A percentile compares a stretch with the other conserved stretches of the same genome.
phyloP scores from a whole-genome alignment of 805 yeast genomes.

The Wickerhamiella azymoides region DNA sequence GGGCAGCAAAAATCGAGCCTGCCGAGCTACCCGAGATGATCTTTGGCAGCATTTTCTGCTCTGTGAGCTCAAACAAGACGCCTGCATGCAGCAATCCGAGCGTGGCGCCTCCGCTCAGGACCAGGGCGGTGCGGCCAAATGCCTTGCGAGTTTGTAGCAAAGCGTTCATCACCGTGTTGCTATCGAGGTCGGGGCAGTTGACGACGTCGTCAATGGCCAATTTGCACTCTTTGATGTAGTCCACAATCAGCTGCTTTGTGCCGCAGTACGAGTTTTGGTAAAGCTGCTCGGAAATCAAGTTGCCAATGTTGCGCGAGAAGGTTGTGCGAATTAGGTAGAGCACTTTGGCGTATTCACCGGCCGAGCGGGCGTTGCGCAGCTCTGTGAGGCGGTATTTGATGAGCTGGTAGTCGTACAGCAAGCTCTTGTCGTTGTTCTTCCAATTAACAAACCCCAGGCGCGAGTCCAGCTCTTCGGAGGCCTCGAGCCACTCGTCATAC shows the following conservation, averaged over 20 bases:
- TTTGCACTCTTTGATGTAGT: slow-evolving; percentile 67
- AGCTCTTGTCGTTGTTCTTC: slow-evolving; percentile 48
- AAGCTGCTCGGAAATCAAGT: slow-evolving; percentile 67
- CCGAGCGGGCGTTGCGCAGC: slow-evolving; percentile 43
- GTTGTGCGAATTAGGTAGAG: slow-evolving; percentile 69
- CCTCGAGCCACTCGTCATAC: slow-evolving; percentile 51
- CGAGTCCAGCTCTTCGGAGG: slow-evolving; percentile 50
- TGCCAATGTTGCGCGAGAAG: slow-evolving; percentile 75
- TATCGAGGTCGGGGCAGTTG: slow-evolving; percentile 31
- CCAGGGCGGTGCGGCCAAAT: slow-evolving; percentile 86
- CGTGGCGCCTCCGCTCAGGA: slow-evolving; percentile 93
- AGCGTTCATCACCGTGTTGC: slow-evolving; percentile 57
- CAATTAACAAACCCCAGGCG: slow-evolving; percentile 52
- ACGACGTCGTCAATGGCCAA: slow-evolving; percentile 28
- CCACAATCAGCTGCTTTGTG: slow-evolving; percentile 71
- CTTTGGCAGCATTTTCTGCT: slow-evolving; percentile 63
- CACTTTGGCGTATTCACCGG: slow-evolving; percentile 44
- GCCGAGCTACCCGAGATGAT: slow-evolving; percentile 91
- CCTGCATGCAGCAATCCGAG: slow-evolving; percentile 91
- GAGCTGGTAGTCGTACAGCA: slow-evolving; percentile 59
- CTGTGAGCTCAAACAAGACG: slow-evolving; percentile 65
- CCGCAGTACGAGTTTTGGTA: slow-evolving; percentile 74
- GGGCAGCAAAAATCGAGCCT: slow-evolving; percentile 87
- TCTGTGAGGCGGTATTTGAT: slow-evolving; percentile 40
- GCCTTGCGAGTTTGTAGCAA: slow-evolving; percentile 78